phyloP scores from a whole-genome alignment of 371 early-diverging fungal species.

The Mortierella sp. region DNA sequence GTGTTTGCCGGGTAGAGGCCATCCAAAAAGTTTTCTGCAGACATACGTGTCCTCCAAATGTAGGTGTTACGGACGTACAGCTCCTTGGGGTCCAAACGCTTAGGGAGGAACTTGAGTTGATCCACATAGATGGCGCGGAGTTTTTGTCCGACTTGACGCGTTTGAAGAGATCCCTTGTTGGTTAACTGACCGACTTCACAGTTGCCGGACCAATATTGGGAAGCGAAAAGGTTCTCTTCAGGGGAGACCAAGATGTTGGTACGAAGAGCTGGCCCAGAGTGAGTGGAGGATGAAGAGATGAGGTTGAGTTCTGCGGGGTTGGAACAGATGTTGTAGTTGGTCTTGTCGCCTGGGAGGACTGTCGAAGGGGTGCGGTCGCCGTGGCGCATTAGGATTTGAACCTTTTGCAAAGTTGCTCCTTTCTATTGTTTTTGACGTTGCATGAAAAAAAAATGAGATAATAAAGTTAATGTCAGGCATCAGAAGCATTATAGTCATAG shows the following conservation, averaged over 20 bases:
- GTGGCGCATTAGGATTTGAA: conserved; percentile 24
- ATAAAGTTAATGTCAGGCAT: neutral
- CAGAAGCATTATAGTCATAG: neutral
- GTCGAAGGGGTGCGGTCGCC: conserved; percentile 21
- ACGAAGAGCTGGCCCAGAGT: neutral
- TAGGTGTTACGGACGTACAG: conserved; percentile 59
- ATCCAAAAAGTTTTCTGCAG: conserved; percentile 61
- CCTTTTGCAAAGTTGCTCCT: conserved; percentile 16
- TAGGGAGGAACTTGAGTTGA: conserved; percentile 60
- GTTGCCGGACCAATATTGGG: conserved; percentile 17
- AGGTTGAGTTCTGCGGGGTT: conserved; percentile 15
- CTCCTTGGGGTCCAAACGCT: conserved; percentile 11
- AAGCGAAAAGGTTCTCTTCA: conserved; percentile 8
- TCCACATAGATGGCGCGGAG: conserved; percentile 65
- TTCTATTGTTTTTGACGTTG: conserved; percentile 7
- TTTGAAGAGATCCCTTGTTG: conserved; percentile 61
- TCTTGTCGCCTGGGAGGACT: conserved; percentile 18
- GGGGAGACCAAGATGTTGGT: conserved; percentile 22
- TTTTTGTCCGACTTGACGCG: conserved; percentile 53
- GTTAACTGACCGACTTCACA: conserved; percentile 63
- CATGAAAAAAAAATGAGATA: neutral
- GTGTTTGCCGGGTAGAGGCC: conserved; percentile 59
- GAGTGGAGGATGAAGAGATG: too few relatives aligned
- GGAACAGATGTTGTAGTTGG: conserved; percentile 20
- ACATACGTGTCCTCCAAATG: conserved; percentile 64